These are phyloP conservation scores for Penicillium palitans DNA, from an alignment of 2,329 filamentous ascomycete genomes.

Conservation along the genomic window DNA sequence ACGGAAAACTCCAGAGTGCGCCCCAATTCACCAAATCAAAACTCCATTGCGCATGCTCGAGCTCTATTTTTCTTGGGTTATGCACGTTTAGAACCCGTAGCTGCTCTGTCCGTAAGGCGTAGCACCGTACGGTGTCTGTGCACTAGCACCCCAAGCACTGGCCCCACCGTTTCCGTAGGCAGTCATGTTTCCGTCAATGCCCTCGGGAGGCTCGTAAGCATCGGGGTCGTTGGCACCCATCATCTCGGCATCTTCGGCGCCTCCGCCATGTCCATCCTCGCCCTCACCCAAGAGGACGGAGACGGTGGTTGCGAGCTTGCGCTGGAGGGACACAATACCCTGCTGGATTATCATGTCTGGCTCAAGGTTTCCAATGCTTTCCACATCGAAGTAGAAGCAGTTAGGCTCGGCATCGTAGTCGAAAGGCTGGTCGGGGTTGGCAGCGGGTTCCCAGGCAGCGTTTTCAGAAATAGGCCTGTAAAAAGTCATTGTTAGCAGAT, in stretches of 20 bases:
- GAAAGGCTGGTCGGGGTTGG: constrained; percentile 80
- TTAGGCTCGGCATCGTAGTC: constrained; percentile 84
- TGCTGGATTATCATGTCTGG: constrained; percentile 87
- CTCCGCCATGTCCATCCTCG: constrained; percentile 55
- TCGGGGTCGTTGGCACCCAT: constrained; percentile 54
- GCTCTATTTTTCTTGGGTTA: constrained; percentile 12
- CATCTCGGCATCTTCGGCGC: constrained; percentile 46
- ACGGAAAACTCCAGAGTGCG: constrained; percentile 11
- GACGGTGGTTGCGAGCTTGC: constrained; percentile 82
- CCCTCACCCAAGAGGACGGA: constrained; percentile 60
- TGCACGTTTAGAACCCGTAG: constrained; percentile 32
- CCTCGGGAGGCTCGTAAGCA: constrained; percentile 49
- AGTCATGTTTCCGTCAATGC: constrained; percentile 45
- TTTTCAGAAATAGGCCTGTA: constrained; percentile 42
- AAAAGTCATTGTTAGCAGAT: neutral
- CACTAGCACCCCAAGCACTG: constrained; percentile 66
- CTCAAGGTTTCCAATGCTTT: constrained; percentile 82
- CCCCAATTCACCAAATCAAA: constrained; percentile 17
- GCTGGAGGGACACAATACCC: constrained; percentile 83
- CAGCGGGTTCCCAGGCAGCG: constrained; percentile 71
- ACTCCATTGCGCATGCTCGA: constrained; percentile 29
- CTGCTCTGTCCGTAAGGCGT: constrained; percentile 60
- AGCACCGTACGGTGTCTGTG: constrained; percentile 59
- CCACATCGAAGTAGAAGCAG: constrained; percentile 91
- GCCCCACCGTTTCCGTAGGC: constrained; percentile 51